A percentile compares a stretch with the other conserved stretches of the same genome.
Evolutionary conservation across 2,329 filamentous ascomycete species (phyloP).

Genomic region (Macrophomina tecta): DNA sequence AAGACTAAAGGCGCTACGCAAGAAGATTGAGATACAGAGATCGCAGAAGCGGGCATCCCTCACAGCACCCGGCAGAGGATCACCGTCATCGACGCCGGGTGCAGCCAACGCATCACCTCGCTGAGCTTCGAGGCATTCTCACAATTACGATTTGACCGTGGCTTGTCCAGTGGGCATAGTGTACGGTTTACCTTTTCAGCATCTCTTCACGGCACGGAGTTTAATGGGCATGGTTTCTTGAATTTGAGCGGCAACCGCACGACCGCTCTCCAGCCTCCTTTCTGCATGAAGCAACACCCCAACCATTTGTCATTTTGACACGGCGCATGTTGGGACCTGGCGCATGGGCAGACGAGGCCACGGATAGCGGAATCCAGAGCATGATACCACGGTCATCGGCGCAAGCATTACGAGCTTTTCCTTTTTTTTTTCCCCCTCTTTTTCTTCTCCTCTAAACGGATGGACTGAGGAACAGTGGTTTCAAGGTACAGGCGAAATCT

Average conservation of each 20-base stretch:
- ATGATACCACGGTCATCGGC: slow-evolving; percentile 28
- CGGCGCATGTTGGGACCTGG: slow-evolving; percentile 26
- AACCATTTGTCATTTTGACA: slow-evolving; percentile 24
- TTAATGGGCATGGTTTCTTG: slow-evolving; percentile 25
- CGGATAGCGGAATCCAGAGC: slow-evolving; percentile 20
- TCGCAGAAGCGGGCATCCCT: slow-evolving; percentile 41
- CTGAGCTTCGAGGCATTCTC: background rate
- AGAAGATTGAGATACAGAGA: slow-evolving; percentile 50
- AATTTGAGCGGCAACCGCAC: slow-evolving; percentile 14
- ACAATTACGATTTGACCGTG: background rate
- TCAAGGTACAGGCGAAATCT: slow-evolving; percentile 10
- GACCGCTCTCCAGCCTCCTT: slow-evolving; percentile 19
- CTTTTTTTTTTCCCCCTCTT: background rate
- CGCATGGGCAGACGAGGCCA: slow-evolving; percentile 26
- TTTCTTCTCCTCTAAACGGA: background rate
- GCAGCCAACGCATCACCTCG: slow-evolving; percentile 23
- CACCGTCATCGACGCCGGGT: slow-evolving; percentile 17
- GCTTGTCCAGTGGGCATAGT: background rate
- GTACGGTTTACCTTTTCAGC: slow-evolving; percentile 5
- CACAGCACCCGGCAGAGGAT: slow-evolving; percentile 18
- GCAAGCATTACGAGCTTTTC: slow-evolving; percentile 23
- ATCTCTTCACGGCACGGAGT: slow-evolving; percentile 24
- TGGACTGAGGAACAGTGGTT: background rate
- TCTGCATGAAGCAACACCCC: slow-evolving; percentile 23
- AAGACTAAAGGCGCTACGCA: slow-evolving; percentile 51